These are phyloP conservation scores for Ophiostoma piceae DNA, from an alignment of 2,329 filamentous ascomycete genomes.

Conservation along the genomic window DNA sequence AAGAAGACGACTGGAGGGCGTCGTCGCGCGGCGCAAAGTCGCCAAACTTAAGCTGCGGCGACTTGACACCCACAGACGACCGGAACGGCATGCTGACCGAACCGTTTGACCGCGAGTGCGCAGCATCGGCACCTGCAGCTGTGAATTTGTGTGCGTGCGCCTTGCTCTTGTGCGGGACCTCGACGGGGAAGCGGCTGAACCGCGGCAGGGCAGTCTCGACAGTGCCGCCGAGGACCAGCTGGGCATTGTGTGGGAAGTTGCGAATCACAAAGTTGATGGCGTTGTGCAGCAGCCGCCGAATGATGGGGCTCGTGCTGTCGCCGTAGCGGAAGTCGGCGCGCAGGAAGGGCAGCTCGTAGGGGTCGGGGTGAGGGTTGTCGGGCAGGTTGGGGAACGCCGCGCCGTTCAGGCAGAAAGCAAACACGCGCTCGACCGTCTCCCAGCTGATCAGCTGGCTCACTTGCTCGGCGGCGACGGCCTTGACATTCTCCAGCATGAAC, in stretches of 20 bases:
- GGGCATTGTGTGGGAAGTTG: conserved; percentile 55
- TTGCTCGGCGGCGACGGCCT: conserved; percentile 22
- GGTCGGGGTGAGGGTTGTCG: conserved; percentile 29
- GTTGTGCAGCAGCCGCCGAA: conserved; percentile 45
- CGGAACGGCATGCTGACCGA: conserved; percentile 25
- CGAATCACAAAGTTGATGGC: conserved; percentile 56
- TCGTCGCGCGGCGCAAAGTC: conserved; percentile 45
- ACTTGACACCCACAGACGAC: conserved; percentile 5
- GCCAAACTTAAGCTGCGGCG: conserved; percentile 60
- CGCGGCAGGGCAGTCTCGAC: conserved; percentile 8
- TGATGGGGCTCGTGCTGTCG: conserved; percentile 43
- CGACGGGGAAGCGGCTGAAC: conserved; percentile 4
- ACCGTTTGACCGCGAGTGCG: conserved; percentile 20
- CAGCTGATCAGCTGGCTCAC: conserved; percentile 24
- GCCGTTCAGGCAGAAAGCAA: conserved; percentile 30
- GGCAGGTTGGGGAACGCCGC: conserved; percentile 29
- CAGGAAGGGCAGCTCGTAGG: conserved; percentile 23
- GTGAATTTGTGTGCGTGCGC: background rate
- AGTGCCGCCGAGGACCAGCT: background rate
- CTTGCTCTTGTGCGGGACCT: background rate
- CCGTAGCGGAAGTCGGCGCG: conserved; percentile 47
- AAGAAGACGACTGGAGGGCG: background rate
- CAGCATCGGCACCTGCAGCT: background rate
- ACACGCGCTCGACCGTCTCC: conserved; percentile 26
- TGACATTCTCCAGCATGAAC: conserved; percentile 26